These are phyloP conservation scores for Apium graveolens DNA, from an alignment of 129 eudicot genomes.

Conservation along the genomic window DNA sequence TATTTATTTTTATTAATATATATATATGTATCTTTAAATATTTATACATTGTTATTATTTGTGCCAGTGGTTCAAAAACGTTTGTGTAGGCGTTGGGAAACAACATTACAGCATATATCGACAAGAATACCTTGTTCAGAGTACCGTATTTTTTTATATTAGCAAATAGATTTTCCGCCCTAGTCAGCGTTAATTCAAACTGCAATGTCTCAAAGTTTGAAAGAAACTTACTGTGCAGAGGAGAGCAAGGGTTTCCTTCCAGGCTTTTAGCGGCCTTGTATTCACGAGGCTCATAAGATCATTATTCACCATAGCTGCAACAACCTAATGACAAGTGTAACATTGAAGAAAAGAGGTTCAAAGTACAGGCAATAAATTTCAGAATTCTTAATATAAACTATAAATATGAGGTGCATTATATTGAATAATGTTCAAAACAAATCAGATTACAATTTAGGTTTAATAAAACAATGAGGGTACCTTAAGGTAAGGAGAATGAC, in stretches of 20 bases:
- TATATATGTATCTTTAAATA: too few relatives aligned
- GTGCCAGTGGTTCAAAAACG: too few relatives aligned
- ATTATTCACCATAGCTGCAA: conserved; percentile 89
- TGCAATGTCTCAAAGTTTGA: not conserved
- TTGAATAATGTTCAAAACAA: not conserved
- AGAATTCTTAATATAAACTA: not conserved
- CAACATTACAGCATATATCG: too few relatives aligned
- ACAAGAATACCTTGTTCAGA: not conserved
- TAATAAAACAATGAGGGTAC: conserved; percentile 13
- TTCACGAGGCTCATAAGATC: conserved; percentile 85
- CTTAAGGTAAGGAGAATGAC: conserved; percentile 72
- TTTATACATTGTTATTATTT: too few relatives aligned
- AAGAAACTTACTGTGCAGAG: conserved; percentile 75
- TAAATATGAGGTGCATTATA: not conserved
- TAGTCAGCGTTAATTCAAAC: not conserved
- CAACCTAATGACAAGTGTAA: conserved; percentile 46
- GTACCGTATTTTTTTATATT: not conserved
- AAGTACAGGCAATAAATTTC: not conserved
- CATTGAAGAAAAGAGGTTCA: not conserved
- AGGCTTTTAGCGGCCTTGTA: conserved; percentile 76
- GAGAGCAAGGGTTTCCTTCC: conserved; percentile 99
- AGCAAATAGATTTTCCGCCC: not conserved
- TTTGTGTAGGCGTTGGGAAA: too few relatives aligned
- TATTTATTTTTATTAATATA: too few relatives aligned
- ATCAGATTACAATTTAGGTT: not conserved